phyloP scores from a whole-genome alignment of 441 rosid species.

The Gossypium davidsonii region DNA sequence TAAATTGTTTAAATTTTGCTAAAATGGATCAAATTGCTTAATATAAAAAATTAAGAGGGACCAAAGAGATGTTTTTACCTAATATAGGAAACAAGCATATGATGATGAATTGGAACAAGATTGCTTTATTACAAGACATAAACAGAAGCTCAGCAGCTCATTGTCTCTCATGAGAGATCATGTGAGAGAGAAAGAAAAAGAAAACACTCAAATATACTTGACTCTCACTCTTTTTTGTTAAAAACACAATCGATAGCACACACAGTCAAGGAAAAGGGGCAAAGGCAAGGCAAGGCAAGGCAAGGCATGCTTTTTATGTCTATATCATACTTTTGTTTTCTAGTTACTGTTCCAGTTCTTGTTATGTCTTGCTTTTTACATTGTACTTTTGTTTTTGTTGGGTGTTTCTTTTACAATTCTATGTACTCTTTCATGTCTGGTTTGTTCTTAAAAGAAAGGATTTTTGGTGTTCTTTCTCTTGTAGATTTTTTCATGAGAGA shows the following conservation, averaged over 20 bases:
- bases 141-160: slow-evolving; percentile 34
- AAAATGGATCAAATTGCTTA: too few species aligned
- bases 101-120: slow-evolving; percentile 24
- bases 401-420: slow-evolving; percentile 21
- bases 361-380: slow-evolving; percentile 20
- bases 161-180: slow-evolving; percentile 29
- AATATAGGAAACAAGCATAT: slow-evolving; percentile 12
- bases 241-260: background rate
- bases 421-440: slow-evolving; percentile 22
- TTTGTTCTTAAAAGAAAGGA: slow-evolving; percentile 23
- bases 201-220: background rate
- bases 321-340: slow-evolving; percentile 25
- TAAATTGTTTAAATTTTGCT: too few species aligned
- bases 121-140: slow-evolving; percentile 28
- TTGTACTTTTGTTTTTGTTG: slow-evolving; percentile 24
- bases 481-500: slow-evolving; percentile 20
- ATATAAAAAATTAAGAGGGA: too few species aligned
- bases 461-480: slow-evolving; percentile 9
- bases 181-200: slow-evolving; percentile 12
- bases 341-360: slow-evolving; percentile 28
- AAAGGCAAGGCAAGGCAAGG: slow-evolving; percentile 16
- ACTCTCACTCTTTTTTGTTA: background rate
- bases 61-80: too few species aligned
- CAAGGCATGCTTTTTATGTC: slow-evolving; percentile 26
- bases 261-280: slow-evolving; percentile 8